Base-by-base conservation (phyloP, 306 rosid genomes). In the Casuarina equisetifolia region DNA sequence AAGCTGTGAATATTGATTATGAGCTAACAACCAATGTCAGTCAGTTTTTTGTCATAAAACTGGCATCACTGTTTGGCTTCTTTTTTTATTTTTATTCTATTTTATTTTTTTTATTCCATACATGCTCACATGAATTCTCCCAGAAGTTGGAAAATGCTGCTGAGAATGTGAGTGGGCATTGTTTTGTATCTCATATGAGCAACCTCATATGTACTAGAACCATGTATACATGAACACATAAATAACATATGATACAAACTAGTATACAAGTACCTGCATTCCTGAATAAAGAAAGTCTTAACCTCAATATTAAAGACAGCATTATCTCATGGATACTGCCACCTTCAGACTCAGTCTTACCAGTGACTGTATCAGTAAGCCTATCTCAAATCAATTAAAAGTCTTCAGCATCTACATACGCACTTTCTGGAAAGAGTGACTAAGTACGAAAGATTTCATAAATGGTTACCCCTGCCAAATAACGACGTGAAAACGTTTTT, bases 381-480 rank as follows among this genome's bases (percentile, higher is more conserved):
- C n/a, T 43, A 36, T 57, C 13, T 57, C 9, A 57, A 19, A 19
- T 57, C 63, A 20, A 57, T 57, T 19, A 46, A 46, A 46, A 46
- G 50, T 9, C 50, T 46, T 46, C 50, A 46, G 50, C 50, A 46
- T 52, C 19, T 3, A 61, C 13, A 61, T 11, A 32, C 9, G 35
- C 6, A 35, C 11, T 5, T 59, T 12, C 68, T 61, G 13, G 11
- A 55, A 35, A 44, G 40, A 16, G 16, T 4, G 19, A 25, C 17
- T 32, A 39, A 39, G 71, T 70, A 68, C 58, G 25, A 69, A 44
- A 54, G 62, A 64, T 36, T 38, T 35, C 32, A 48, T 72, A 73
- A 52, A 69, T 66, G 40, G 32, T 82, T 94, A 95, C 96, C 94
- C 98, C 97, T 2, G 97, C 94, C 83, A 91, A 82, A 82, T 92